Conservation (phyloP, 106 monocot species). For the Acorus calamus region DNA sequence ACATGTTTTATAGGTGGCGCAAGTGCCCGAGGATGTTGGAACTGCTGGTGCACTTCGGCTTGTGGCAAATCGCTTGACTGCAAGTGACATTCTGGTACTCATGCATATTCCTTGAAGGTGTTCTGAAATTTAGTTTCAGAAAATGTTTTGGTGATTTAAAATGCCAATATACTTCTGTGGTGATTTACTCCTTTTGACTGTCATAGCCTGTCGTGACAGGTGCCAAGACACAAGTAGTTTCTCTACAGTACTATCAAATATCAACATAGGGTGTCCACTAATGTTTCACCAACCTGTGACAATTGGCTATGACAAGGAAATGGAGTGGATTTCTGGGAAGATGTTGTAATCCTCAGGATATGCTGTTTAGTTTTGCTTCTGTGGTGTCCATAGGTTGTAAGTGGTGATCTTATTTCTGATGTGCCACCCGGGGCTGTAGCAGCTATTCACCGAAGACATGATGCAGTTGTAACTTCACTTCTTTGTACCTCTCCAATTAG, state of each 20-base stretch:
- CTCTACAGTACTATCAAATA: no score
- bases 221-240: no score
- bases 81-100: constrained; percentile 82
- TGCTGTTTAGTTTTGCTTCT: no score
- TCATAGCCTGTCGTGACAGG: no score
- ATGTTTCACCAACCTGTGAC: no score
- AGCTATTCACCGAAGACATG: constrained; percentile 92
- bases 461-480: constrained; percentile 80
- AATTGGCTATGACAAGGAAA: no score
- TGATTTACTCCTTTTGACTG: no score
- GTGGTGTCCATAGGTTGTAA: constrained; percentile 50
- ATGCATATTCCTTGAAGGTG: constrained; percentile 2
- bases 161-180: no score
- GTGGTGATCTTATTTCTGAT: constrained; percentile 90
- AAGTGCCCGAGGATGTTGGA: constrained; percentile 76
- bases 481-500: constrained; percentile 74
- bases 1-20: constrained; percentile 48
- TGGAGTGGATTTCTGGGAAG: no score
- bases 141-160: background rate
- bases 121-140: no score
- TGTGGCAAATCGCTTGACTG: constrained; percentile 52
- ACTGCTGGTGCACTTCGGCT: constrained; percentile 80
- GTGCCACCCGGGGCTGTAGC: constrained; percentile 88
- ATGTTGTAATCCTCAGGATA: no score
- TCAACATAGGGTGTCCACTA: no score